Base-by-base conservation (phyloP, 176 grass and related monocot species). In the Phyllostachys edulis region DNA sequence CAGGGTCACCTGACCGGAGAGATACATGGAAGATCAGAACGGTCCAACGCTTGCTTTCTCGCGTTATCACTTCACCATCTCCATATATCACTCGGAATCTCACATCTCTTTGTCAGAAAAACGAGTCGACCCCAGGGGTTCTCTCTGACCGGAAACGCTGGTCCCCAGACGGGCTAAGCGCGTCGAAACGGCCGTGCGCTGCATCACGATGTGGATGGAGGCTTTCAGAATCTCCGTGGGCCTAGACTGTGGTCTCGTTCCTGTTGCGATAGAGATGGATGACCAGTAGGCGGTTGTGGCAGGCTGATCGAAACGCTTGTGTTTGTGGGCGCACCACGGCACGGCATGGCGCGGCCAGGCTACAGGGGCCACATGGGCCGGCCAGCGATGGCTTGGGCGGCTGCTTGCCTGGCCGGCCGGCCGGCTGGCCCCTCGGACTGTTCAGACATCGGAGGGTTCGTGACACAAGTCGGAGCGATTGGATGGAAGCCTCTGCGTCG, bases 1-100 rank as follows among this genome's bases (percentile, higher is more conserved):
- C 83, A 90, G 77, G 52, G 77, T 5, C 76, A 1, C 40, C 60
- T 49, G 60, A 10, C 47, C 54, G 62, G 20, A 49, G 42, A 40
- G 65, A 36, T 3, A 72, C 40, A 14, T 40, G n/a, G 29, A 49
- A 24, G 29, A 64, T 59, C 69, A 32, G 67, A 82, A 46, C 12
- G 27, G 20, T 83, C 72, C 88, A 86, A 72, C 11, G 14, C 79
- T 89, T 85, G 69, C 76, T 62, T 61, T 89, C 55, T 54, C 71
- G 20, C 81, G 0, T 8, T 2, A 3, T 13, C 38, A 45, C 54
- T 55, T 23, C 55, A 16, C 52, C 68, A 37, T 70, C 18, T 37
- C 69, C 29, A 32, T 3, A 21, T 10, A 46, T 82, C 51, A 9
- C 40, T 47, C 57, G 7, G 57, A 10, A 61, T 36, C 26, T 26